Base-by-base conservation (phyloP, 345 rosid genomes). In the Aurinia saxatilis region DNA sequence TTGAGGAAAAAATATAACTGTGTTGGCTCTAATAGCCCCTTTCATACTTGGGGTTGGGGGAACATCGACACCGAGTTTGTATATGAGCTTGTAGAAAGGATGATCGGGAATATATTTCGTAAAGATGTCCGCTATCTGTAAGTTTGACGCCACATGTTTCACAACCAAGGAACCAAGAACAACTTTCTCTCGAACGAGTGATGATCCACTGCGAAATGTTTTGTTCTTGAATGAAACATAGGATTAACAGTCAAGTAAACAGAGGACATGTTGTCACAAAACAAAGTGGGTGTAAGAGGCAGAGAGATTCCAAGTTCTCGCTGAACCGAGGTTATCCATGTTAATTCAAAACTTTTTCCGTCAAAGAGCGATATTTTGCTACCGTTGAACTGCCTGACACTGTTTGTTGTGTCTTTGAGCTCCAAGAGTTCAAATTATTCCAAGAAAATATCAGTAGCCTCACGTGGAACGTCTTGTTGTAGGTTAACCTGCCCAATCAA, bases 71-170 rank as follows among this genome's bases (percentile, higher is more conserved):
- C 16, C 42, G 7, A 38, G 16, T 38, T 38, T 38, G 42, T 1
- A 1, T 7, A 1, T 3, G 0, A 38, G 3, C n/a, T 1, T 2
- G 2, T 0, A 0, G 1, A 38, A 38, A 2, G 42, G 3, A 2
- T 14, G 15, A 5, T 0, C 2, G 1, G 42, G 16, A 1, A 38
- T 7, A 1, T 16, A 38, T 14, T 38, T 38, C 0, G 42, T 38
- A 6, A 38, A 38, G 16, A 38, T 38, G 5, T 38, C 42, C 1
- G 7, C 16, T 3, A 38, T 0, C 7, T 38, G 14, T 38, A 6
- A 0, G 1, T 1, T 0, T 14, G 42, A 38, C n/a, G n/a, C n/a
- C n/a, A 38, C 10, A n/a, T 38, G 42, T 38, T 38, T 13, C 15
- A 38, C 7, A 38, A 38, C 1, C 5, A 37, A 10, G 0, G 40